Evolutionary conservation across 2,329 filamentous ascomycete species (phyloP), one percentile per base, ranked within the genome.

Genomic region (Talaromyces sp.): DNA sequence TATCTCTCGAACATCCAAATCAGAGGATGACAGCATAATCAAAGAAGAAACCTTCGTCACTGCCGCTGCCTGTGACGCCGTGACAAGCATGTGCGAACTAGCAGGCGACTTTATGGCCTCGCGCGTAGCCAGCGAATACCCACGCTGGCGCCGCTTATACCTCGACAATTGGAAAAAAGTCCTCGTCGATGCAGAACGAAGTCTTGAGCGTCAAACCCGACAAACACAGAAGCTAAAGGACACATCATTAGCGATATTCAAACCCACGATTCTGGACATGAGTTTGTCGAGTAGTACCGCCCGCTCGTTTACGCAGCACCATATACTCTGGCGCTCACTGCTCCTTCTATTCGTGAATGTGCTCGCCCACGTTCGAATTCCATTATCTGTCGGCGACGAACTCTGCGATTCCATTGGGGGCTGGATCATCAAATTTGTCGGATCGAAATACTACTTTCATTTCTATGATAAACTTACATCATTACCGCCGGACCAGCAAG

Each of bases 81-180:
- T 98, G 3, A 81, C 81, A 2, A 80, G 84, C 11, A 83, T 97
- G 64, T 96, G 92, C 73, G 80, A 81, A 64, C 82, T 86, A 56
- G 91, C 92, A 0, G 91, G 93, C 0, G 88, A 92, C 67, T 99
- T 99, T 73, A 86, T 98, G 78, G 83, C 85, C 39, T 87, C 86
- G 0, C 84, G 95, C 7, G 86, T 97, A 67, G 87, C 90, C 73
- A 86, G 86, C 4, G 88, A 92, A 65, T 97, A 80, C 65, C 71
- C 78, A 1, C 75, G 78, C 58, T 78, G 80, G 75, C 74, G 78
- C 45, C 74, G 73, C 8, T 69, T 82, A 1, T 82, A 82, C 71
- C 71, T 68, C 6, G 72, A 72, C 2, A 73, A 69, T 19, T 80
- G 78, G 79, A 69, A 73, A 22, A 74, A 72, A 56, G 78, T 80